Conservation (phyloP, 768 basidiomycete species). For the Leccinum rimulosum region DNA sequence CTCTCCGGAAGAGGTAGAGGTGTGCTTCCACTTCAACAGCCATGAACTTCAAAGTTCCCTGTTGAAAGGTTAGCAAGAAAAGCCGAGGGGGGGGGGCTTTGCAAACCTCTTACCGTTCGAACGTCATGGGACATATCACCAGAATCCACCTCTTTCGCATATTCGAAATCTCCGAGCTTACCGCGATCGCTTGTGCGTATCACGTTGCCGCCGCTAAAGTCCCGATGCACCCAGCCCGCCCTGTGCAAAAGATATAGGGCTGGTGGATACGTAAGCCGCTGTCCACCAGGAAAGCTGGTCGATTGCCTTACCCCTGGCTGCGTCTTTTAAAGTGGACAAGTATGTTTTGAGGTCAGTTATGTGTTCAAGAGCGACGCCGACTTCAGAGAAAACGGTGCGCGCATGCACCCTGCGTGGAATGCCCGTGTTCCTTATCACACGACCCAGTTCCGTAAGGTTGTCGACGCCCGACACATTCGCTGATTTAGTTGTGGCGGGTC, state of each 20-base stretch:
- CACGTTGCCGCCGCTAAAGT: constrained; percentile 5
- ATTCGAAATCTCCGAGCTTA: constrained; percentile 14
- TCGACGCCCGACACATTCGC: too few relatives aligned
- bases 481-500: too few relatives aligned
- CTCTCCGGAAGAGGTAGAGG: background rate
- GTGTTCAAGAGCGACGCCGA: too few relatives aligned
- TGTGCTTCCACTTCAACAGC: background rate
- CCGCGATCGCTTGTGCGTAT: background rate
- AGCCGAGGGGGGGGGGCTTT: background rate
- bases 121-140: background rate
- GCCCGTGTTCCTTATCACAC: too few relatives aligned
- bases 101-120: constrained; percentile 5
- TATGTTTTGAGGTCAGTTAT: too few relatives aligned
- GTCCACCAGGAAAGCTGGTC: background rate
- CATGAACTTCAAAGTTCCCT: background rate
- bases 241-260: constrained; percentile 7
- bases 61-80: background rate
- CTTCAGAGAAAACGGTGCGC: background rate
- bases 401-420: background rate
- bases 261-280: background rate
- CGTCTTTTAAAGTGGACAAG: background rate
- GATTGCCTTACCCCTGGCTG: background rate
- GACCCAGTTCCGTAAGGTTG: too few relatives aligned
- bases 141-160: constrained; percentile 1
- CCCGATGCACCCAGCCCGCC: constrained; percentile 5